Conservation (phyloP, 2,329 filamentous ascomycete species). For the Colletotrichum sublineola region DNA sequence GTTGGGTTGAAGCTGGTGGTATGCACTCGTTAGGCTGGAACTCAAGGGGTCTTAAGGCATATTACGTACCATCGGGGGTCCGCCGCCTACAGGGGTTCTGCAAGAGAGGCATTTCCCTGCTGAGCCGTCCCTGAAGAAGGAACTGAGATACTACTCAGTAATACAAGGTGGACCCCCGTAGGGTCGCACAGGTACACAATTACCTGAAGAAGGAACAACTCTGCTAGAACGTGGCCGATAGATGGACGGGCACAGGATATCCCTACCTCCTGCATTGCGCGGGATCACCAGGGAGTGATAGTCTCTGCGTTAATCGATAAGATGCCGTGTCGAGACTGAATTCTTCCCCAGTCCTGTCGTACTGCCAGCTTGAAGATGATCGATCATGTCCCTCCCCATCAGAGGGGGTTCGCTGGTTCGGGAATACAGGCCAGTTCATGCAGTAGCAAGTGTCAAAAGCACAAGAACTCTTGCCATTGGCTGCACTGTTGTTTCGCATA, state of each 20-base stretch:
- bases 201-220: conserved; percentile 25
- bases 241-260: conserved; percentile 32
- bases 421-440: conserved; percentile 31
- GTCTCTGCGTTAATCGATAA: conserved; percentile 41
- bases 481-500: conserved; percentile 33
- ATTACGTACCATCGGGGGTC: conserved; percentile 27
- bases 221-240: conserved; percentile 35
- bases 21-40: conserved; percentile 35
- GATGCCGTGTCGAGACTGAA: conserved; percentile 29
- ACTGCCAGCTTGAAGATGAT: conserved; percentile 13
- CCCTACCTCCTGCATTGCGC: conserved; percentile 35
- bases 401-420: conserved; percentile 33
- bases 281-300: conserved; percentile 28
- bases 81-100: conserved; percentile 33
- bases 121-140: conserved; percentile 26
- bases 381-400: conserved; percentile 17
- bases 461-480: conserved; percentile 32
- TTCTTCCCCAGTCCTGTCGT: conserved; percentile 8
- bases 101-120: conserved; percentile 35
- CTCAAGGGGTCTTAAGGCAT: conserved; percentile 26
- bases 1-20: conserved; percentile 30
- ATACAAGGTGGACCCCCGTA: no score
- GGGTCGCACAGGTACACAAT: no score
- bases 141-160: neutral
- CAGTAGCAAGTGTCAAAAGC: conserved; percentile 36